Evolutionary conservation across 148 eudicot genomes (phyloP).

Genomic region (Rhododendron molle): DNA sequence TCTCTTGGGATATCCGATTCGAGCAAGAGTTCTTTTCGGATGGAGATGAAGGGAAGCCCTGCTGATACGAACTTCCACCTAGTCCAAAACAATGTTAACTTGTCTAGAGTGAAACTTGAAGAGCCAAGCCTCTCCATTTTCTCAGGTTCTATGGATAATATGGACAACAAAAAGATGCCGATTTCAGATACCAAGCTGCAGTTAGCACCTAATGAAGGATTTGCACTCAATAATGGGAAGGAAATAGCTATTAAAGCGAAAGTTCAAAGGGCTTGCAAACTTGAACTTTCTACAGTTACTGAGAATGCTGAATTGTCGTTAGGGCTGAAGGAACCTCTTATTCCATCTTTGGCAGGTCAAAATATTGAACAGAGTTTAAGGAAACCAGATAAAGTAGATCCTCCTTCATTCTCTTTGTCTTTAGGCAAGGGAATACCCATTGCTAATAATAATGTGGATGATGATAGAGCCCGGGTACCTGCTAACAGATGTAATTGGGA

Average conservation of each 20-base stretch:
- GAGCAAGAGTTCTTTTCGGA: constrained; percentile 5
- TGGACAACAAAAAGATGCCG: constrained; percentile 2
- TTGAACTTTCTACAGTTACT: constrained; percentile 7
- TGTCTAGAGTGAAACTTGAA: not conserved
- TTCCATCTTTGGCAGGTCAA: constrained; percentile 7
- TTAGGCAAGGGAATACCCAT: constrained; percentile 5
- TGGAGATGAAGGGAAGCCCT: constrained; percentile 10
- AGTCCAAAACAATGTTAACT: not conserved
- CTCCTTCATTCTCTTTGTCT: constrained; percentile 15
- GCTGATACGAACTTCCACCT: not conserved
- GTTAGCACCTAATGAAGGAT: not conserved
- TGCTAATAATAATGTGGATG: not conserved
- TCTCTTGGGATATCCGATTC: constrained; percentile 10
- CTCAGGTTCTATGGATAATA: constrained; percentile 8
- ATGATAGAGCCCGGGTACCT: not conserved
- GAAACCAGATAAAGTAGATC: constrained; percentile 13
- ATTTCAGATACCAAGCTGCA: constrained; percentile 9
- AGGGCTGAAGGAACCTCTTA: constrained; percentile 13
- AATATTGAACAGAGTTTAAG: not conserved
- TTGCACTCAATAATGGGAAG: not conserved
- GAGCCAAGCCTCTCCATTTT: constrained; percentile 3
- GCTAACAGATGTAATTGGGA: constrained; percentile 42
- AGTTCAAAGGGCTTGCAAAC: not conserved
- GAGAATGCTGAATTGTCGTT: constrained; percentile 19
- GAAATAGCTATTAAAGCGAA: constrained; percentile 1